Evolutionary conservation across 2,329 filamentous ascomycete genomes (phyloP).

Genomic region (Fusarium bulbicola): DNA sequence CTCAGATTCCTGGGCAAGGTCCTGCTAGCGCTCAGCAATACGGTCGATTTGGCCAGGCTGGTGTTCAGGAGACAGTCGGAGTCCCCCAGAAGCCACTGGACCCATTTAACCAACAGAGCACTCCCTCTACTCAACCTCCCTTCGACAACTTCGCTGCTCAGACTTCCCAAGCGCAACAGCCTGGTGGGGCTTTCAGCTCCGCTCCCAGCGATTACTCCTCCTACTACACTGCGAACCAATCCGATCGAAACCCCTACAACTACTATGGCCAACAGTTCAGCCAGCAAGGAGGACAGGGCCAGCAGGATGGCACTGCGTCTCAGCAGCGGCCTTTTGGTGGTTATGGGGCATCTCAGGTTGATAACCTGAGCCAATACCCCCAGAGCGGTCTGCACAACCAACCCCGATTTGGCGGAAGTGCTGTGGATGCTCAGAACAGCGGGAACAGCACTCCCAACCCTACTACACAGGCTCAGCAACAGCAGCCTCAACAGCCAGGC

Average conservation of each 20-base stretch:
- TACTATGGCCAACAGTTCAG: slow-evolving; percentile 75
- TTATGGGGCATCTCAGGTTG: slow-evolving; percentile 73
- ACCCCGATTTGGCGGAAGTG: slow-evolving; percentile 66
- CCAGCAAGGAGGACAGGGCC: slow-evolving; percentile 68
- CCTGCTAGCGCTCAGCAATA: slow-evolving; percentile 72
- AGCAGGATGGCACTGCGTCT: slow-evolving; percentile 75
- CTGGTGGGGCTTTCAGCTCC: slow-evolving; percentile 75
- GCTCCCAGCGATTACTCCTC: slow-evolving; percentile 82
- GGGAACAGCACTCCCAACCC: slow-evolving; percentile 93
- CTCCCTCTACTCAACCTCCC: slow-evolving; percentile 59
- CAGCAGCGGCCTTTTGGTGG: slow-evolving; percentile 82
- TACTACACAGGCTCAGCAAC: slow-evolving; percentile 62
- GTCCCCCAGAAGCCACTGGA: slow-evolving; percentile 85
- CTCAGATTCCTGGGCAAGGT: slow-evolving; percentile 52
- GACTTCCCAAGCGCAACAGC: slow-evolving; percentile 68
- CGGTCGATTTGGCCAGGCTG: slow-evolving; percentile 72
- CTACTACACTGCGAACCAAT: slow-evolving; percentile 83
- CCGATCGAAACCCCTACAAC: slow-evolving; percentile 79
- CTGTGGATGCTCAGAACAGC: slow-evolving; percentile 80
- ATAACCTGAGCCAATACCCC: slow-evolving; percentile 74
- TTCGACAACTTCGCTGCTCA: slow-evolving; percentile 70
- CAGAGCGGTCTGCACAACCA: slow-evolving; percentile 72
- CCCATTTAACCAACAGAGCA: slow-evolving; percentile 80
- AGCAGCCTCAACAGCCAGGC: slow-evolving; percentile 57
- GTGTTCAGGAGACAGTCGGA: slow-evolving; percentile 66